phyloP scores from a whole-genome alignment of 2,329 filamentous ascomycete genomes.

The Colletotrichum magnum region DNA sequence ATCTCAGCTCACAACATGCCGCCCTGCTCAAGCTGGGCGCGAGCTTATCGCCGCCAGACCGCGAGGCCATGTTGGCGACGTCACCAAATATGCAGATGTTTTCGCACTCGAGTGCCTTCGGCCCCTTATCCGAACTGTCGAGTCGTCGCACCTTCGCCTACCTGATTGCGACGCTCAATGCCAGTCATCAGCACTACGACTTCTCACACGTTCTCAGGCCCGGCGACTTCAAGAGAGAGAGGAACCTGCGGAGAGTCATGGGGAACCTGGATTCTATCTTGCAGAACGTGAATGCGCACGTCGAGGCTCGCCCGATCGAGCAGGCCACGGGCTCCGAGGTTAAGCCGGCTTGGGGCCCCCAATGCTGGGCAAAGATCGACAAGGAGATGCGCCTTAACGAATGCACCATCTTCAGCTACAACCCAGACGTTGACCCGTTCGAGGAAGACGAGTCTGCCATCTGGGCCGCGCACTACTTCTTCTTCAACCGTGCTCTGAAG shows the following conservation, averaged over 20 bases:
- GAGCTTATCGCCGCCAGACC: conserved; percentile 87
- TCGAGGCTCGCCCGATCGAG: conserved; percentile 60
- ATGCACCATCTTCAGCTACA: conserved; percentile 91
- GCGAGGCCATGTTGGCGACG: conserved; percentile 75
- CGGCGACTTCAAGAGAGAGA: conserved; percentile 89
- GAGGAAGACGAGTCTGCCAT: conserved; percentile 93
- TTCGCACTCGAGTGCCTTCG: conserved; percentile 91
- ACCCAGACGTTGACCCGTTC: conserved; percentile 90
- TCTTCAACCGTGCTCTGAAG: conserved; percentile 94
- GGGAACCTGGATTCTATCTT: conserved; percentile 89
- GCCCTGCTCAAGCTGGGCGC: conserved; percentile 88
- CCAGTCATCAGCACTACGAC: conserved; percentile 91
- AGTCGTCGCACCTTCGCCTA: conserved; percentile 96
- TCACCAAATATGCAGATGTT: conserved; percentile 74
- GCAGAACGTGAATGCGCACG: conserved; percentile 83
- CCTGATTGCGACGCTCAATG: conserved; percentile 95
- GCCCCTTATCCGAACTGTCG: conserved; percentile 87
- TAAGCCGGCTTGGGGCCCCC: conserved; percentile 82
- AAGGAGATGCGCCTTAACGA: conserved; percentile 94
- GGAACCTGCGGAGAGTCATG: conserved; percentile 85
- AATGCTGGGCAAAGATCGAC: conserved; percentile 93
- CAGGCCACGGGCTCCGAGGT: conserved; percentile 53
- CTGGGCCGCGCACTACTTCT: conserved; percentile 97
- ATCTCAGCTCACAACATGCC: conserved; percentile 91
- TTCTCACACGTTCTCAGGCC: conserved; percentile 94